Evolutionary conservation across 805 yeast species (phyloP), one percentile per base, ranked within the genome.

Genomic region (Zygotorulaspora chibaensis): DNA sequence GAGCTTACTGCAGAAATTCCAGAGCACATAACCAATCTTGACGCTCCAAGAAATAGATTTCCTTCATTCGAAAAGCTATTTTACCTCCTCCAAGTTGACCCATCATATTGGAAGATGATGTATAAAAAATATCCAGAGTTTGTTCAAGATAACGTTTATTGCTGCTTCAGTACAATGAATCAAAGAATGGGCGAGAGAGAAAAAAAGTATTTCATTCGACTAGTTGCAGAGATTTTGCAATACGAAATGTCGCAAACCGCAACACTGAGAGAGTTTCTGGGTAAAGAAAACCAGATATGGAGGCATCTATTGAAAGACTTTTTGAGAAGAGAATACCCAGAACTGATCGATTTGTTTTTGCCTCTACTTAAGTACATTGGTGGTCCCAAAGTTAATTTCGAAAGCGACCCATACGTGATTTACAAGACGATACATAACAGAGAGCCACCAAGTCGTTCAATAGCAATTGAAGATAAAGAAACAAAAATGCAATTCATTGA

Each of bases 71-170:
- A 84, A 55, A 84, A 86, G 17, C 59, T 91, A 42, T 82, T 93
- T 54, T 93, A 84, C 58, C 67, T 91, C 20, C 64, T 93, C 36
- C 98, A 93, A 62, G 85, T 95, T 0, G 87, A 87, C 56, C 86
- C 96, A 0, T 62, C 65, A 0, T 91, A 91, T 57, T 73, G 90
- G 59, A 72, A 81, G 1, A 67, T 79, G 11, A 63, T 87, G 29
- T 76, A 80, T 45, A 62, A 69, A 12, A 55, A 63, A 8, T 65
- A 68, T 33, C 59, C 59, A n/a, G 52, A 45, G 2, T 62, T 62
- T 51, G 58, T 56, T 17, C 55, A 54, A 35, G 55, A 54, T 13
- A 62, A 61, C 44, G 56, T 50, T 13, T 69, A 56, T 45, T 55
- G 58, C 9, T 54, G 56, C 1, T 66, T 59, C 45, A 54, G 57